These are phyloP conservation scores for Aspergillus campestris DNA, from an alignment of 495 filamentous ascomycete genomes.

Conservation along the genomic window DNA sequence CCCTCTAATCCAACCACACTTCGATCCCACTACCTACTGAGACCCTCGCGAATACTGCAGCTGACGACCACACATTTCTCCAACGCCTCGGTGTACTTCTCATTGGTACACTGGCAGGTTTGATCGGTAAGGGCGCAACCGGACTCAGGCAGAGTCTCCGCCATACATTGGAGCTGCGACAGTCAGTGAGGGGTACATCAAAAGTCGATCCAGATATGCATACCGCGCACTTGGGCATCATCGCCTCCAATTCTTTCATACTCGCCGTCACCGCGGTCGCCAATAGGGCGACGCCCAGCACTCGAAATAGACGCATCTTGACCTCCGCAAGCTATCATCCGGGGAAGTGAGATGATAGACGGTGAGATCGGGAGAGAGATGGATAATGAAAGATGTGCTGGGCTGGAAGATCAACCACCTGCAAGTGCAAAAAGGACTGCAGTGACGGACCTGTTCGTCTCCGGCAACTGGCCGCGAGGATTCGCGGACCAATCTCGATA, in stretches of 20 bases:
- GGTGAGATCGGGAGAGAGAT: background rate
- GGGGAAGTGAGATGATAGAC: too few relatives aligned
- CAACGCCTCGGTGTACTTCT: slow-evolving; percentile 6
- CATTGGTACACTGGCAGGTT: slow-evolving; percentile 19
- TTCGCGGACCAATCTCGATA: too few relatives aligned
- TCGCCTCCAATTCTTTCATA: slow-evolving; percentile 1
- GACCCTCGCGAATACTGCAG: slow-evolving; percentile 14
- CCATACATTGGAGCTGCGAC: slow-evolving; percentile 19
- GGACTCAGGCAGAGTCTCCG: slow-evolving; percentile 10
- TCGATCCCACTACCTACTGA: slow-evolving; percentile 11
- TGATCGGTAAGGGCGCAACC: slow-evolving; percentile 17
- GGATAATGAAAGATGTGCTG: background rate
- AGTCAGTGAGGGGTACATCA: background rate
- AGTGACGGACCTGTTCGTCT: too few relatives aligned
- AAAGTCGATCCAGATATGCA: background rate
- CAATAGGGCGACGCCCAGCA: too few relatives aligned
- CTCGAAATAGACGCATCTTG: too few relatives aligned
- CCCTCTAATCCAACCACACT: too few relatives aligned
- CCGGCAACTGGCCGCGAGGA: too few relatives aligned
- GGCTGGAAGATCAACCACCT: too few relatives aligned
- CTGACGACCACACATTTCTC: slow-evolving; percentile 14
- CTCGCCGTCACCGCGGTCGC: background rate
- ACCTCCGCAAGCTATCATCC: too few relatives aligned
- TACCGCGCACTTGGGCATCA: slow-evolving; percentile 7
- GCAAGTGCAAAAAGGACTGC: too few relatives aligned